These are phyloP conservation scores for Cylindrodendrum hubeiense DNA, from an alignment of 2,329 filamentous ascomycete genomes.

Conservation along the genomic window DNA sequence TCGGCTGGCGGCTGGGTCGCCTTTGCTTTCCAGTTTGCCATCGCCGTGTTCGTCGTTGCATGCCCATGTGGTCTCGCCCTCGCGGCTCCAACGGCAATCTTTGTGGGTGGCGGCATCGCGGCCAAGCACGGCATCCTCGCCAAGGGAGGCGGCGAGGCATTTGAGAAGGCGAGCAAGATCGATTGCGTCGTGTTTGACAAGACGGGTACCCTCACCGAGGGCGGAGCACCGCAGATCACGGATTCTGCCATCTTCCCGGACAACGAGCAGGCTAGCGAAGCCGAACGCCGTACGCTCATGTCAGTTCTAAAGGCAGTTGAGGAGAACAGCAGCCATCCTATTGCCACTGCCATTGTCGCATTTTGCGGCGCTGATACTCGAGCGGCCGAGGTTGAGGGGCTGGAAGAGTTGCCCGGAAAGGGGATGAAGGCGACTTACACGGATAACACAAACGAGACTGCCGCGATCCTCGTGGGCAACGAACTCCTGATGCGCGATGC, in stretches of 20 bases:
- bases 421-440: constrained; percentile 73
- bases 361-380: constrained; percentile 64
- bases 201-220: constrained; percentile 83
- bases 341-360: constrained; percentile 76
- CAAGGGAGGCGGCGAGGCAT: constrained; percentile 87
- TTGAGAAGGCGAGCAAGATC: constrained; percentile 84
- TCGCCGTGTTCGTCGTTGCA: constrained; percentile 88
- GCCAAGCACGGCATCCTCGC: constrained; percentile 85
- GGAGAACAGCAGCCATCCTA: constrained; percentile 79
- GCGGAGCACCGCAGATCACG: constrained; percentile 78
- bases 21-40: constrained; percentile 85
- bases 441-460: constrained; percentile 41
- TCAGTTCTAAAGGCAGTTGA: constrained; percentile 73
- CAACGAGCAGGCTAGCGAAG: constrained; percentile 28
- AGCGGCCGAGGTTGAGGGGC: constrained; percentile 51
- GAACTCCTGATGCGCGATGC: constrained; percentile 74
- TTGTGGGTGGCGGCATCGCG: constrained; percentile 84
- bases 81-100: constrained; percentile 88
- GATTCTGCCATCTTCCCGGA: constrained; percentile 60
- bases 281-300: constrained; percentile 54
- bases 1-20: constrained; percentile 74
- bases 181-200: constrained; percentile 90
- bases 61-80: constrained; percentile 88
- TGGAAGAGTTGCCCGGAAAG: constrained; percentile 78
- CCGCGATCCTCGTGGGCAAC: constrained; percentile 77